A percentile compares a stretch with the other conserved stretches of the same genome.
phyloP scores from a whole-genome alignment of 257 asterid genomes.

The Lycium ferocissimum region DNA sequence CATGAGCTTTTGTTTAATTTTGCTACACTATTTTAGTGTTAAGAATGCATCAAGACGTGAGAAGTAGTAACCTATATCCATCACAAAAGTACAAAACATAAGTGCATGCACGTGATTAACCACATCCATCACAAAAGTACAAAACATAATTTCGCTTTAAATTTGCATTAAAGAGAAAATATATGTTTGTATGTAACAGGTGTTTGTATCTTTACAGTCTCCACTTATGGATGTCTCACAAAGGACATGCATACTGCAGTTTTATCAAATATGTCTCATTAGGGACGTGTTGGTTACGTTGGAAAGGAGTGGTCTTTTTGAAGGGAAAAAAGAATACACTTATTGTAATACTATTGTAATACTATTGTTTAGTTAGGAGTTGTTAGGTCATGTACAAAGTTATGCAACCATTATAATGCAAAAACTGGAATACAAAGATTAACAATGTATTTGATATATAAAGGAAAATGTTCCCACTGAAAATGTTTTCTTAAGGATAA shows the following conservation, averaged over 20 bases:
- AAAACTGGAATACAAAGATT: too few relatives aligned
- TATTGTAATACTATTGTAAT: too few relatives aligned
- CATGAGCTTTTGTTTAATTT: not conserved
- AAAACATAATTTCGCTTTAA: not conserved
- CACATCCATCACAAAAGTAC: not conserved
- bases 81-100: too few relatives aligned
- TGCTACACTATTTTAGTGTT: not conserved
- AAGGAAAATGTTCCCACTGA: too few relatives aligned
- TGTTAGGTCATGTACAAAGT: too few relatives aligned
- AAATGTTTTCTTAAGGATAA: too few relatives aligned
- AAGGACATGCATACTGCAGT: not conserved
- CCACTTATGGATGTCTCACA: constrained; percentile 7
- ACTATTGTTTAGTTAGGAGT: too few relatives aligned
- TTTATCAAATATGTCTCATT: not conserved
- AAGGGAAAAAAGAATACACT: too few relatives aligned
- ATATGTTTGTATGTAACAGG: not conserved
- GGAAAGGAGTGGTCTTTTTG: not conserved
- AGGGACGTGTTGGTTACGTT: not conserved
- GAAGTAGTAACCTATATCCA: too few relatives aligned
- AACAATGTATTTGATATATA: too few relatives aligned
- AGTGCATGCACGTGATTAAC: too few relatives aligned
- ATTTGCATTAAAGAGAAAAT: not conserved
- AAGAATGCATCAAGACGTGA: not conserved
- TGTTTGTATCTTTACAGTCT: not conserved
- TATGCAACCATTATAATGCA: too few relatives aligned